Base-by-base conservation (phyloP, 768 basidiomycete genomes). In the Suillus subaureus region DNA sequence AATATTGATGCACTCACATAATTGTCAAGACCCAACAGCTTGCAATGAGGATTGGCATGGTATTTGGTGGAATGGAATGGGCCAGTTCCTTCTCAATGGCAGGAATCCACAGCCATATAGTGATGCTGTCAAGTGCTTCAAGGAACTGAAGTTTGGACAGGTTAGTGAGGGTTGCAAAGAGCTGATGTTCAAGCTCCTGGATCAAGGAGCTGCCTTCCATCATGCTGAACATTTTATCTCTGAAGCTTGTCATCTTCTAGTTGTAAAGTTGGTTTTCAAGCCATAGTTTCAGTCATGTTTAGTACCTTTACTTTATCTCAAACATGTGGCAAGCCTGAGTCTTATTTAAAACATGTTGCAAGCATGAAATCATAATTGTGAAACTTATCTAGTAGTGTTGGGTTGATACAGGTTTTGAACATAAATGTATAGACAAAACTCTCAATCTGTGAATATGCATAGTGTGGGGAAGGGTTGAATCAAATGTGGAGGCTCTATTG, bases 41-140 rank as follows among this genome's bases (percentile, higher is more conserved):
- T 61, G 58, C 4, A 42, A 2, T 4, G n/a, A 61, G 37, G 70
- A 71, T 42, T 70, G 70, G 70, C 61, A 55, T 1, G 33, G 18
- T 15, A 31, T 61, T 0, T 70, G 70, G 69, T 70, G 67, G 69
- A 71, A 70, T 26, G 69, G 66, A 1, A 49, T 49, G 47, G 47
- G 47, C 47, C 13, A 4, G 15, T 26, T 45, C n/a, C 43, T 45
- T 11, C 43, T 45, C 4, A 9, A 45, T 45, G 43, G 9, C n/a
- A 45, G 21, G 43, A 45, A 45, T n/a, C 43, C 43, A n/a, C 43
- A 45, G 11, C 43, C 43, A 11, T 45, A 45, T n/a, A 11, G 9
- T n/a, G n/a, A 45, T 2, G 43, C 43, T n/a, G 21, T 45, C 43
- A 45, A 45, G n/a, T 11, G 43, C 21, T 45, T 45, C 43, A 45